Evolutionary conservation across 73 alveolate species (phyloP), one percentile per base, ranked within the genome.

Genomic region (Stentor roeselii): DNA sequence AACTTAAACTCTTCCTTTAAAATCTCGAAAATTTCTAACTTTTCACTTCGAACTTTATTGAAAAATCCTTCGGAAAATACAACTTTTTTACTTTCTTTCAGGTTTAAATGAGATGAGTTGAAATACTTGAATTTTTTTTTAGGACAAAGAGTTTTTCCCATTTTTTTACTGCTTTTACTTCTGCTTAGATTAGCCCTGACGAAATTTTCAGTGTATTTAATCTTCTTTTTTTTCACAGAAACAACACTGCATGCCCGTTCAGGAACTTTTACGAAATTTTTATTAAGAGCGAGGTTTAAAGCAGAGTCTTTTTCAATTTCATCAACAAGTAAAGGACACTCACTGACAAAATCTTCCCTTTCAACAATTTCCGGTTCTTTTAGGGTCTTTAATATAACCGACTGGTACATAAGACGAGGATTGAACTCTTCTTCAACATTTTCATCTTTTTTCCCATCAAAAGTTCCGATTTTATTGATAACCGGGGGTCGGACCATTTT

Each of bases 1-100:
- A 58, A 84, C 0, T 91, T 90, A 78, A 90, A 90, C 59, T 82
- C 83, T 6, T 76, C 89, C 59, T 88, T 75, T 3, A 90, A 76
- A 50, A 90, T 75, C 59, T 42, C 50, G 1, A 31, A 34, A 75
- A 75, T 87, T 34, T 76, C 92, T 82, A 40, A 14, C 1, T 67
- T n/a, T 21, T n/a, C 41, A 67, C 42, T 30, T 67, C 80, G n/a
- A 0, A 30, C 41, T 30, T 34, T n/a, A 2, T 67, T 67, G 0
- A 21, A 27, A 34, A 30, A 67, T 2, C 80, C 80, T 67, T n/a
- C 37, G 14, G 80, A 67, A 34, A 21, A 67, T 0, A 32, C 11
- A 27, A 67, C 41, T 21, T 21, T 67, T 27, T n/a, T 34, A 1
- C 37, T 30, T n/a, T 67, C 41, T 1, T 67, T 40, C 41, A 30